These are phyloP conservation scores for Pseudonitzschia multistriata DNA, from an alignment of 108 stramenopile species.

Conservation along the genomic window DNA sequence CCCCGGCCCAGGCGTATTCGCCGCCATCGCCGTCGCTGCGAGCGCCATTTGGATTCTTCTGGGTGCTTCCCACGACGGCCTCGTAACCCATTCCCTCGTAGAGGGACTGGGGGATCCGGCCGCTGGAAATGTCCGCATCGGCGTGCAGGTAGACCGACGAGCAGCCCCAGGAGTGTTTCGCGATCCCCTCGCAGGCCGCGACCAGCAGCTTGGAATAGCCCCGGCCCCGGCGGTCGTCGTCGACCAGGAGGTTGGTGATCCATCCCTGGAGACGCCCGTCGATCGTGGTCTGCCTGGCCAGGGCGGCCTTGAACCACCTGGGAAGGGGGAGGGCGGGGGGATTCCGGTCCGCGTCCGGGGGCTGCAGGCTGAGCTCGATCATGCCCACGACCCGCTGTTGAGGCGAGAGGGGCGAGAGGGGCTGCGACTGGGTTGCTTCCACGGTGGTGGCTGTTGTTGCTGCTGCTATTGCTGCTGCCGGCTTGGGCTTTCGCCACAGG, in stretches of 20 bases:
- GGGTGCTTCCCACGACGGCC: slow-evolving; percentile 29
- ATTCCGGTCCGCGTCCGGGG: slow-evolving; percentile 54
- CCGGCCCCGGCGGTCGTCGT: slow-evolving; percentile 45
- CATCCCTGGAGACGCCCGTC: slow-evolving; percentile 37
- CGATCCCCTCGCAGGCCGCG: slow-evolving; percentile 65
- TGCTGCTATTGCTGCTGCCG: neutral
- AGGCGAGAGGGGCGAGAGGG: neutral
- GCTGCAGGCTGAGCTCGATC: slow-evolving; percentile 65
- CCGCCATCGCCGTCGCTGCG: neutral
- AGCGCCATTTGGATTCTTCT: neutral
- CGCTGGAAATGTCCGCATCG: slow-evolving; percentile 52
- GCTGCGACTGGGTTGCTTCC: neutral
- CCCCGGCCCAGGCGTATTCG: slow-evolving; percentile 18
- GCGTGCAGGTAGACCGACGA: slow-evolving; percentile 56
- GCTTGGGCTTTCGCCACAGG: neutral
- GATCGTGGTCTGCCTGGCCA: neutral
- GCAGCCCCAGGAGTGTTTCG: slow-evolving; percentile 51
- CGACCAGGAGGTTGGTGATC: slow-evolving; percentile 61
- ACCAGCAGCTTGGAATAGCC: slow-evolving; percentile 63
- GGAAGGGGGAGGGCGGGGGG: slow-evolving; percentile 64
- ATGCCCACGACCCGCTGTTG: slow-evolving; percentile 57
- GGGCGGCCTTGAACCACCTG: slow-evolving; percentile 34
- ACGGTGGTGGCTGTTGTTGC: neutral
- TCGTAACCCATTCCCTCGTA: slow-evolving; percentile 58
- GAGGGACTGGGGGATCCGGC: slow-evolving; percentile 45